phyloP scores from a whole-genome alignment of 768 basidiomycete species.

The Kwoniella sp. region DNA sequence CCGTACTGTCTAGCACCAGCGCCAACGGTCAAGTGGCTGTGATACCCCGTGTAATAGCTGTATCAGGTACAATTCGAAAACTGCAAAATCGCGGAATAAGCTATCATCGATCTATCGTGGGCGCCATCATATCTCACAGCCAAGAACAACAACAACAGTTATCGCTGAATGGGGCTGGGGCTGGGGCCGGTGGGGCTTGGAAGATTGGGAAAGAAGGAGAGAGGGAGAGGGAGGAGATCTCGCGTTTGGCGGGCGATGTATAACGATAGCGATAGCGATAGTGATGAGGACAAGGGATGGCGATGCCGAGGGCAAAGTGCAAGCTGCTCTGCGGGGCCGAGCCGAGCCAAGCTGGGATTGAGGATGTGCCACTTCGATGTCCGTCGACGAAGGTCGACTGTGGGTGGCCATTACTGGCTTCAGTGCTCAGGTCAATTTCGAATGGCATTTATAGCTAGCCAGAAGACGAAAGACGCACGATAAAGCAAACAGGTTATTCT shows the following conservation, averaged over 20 bases:
- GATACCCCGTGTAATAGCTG: constrained; percentile 76
- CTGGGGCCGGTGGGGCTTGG: constrained; percentile 1
- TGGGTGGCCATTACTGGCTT: no score
- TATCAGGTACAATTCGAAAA: constrained; percentile 87
- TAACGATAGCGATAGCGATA: neutral
- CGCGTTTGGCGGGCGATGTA: constrained; percentile 8
- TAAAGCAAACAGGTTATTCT: no score
- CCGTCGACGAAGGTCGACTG: no score
- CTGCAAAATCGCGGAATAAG: constrained; percentile 60
- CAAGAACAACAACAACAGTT: constrained; percentile 4
- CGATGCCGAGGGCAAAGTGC: no score
- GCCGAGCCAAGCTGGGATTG: no score
- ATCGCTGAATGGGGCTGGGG: neutral
- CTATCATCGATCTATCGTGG: constrained; percentile 43
- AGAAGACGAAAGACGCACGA: no score
- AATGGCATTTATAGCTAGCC: no score
- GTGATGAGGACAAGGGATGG: no score
- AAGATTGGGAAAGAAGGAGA: constrained; percentile 11
- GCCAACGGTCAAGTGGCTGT: constrained; percentile 52
- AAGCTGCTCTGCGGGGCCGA: no score
- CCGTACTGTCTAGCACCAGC: constrained; percentile 54
- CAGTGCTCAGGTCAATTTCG: no score
- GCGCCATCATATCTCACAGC: constrained; percentile 4
- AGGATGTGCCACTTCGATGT: no score
- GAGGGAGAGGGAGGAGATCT: constrained; percentile 25